Base-by-base conservation (phyloP, 306 rosid genomes). In the Vachellia collinsii region DNA sequence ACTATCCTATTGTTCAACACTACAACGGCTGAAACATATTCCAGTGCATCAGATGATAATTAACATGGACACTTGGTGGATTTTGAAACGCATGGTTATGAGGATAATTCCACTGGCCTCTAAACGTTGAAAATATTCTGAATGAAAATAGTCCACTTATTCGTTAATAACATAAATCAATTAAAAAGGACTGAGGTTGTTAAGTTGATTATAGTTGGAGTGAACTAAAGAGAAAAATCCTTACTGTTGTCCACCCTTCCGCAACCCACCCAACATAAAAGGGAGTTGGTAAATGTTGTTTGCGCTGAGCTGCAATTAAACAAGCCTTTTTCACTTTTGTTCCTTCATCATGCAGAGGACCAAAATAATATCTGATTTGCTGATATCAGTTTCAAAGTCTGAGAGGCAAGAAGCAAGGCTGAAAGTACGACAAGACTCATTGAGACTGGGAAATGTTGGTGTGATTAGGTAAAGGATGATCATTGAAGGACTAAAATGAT, bases 391-490 rank as follows among this genome's bases (percentile, higher is more conserved):
- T 86, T 96, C 99, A 51, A 93, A 96, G 78, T 90, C 98, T 58
- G 97, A 96, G 88, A 93, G 98, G 83, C 98, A 93, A 83, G 99
- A 93, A 84, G 97, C 99, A 69, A 93, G 99, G 86, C 78, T 96
- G 86, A 96, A 96, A 88, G 97, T 96, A 47, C 91, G 98, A 23
- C 99, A 96, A 78, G 99, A 96, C 81, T 93, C 99, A 25, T 83
- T 96, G 88, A 90, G 99, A 84, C 97, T 96, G 25, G 99, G 99
- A 77, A 96, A 93, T 84, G 98, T 96, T 82, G 99, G 99, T 80
- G 92, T 96, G 72, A 89, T 92, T 79, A 93, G 98, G 99, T 93
- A 88, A 76, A 58, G 29, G 42, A 20, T 51, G 76, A 79, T 37
- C 67, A 46, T 73, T 67, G 19, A 51, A 34, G 50, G 58, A 71